Conservation (phyloP, 176 grass and related monocot genomes). For the Aegilops longissima region DNA sequence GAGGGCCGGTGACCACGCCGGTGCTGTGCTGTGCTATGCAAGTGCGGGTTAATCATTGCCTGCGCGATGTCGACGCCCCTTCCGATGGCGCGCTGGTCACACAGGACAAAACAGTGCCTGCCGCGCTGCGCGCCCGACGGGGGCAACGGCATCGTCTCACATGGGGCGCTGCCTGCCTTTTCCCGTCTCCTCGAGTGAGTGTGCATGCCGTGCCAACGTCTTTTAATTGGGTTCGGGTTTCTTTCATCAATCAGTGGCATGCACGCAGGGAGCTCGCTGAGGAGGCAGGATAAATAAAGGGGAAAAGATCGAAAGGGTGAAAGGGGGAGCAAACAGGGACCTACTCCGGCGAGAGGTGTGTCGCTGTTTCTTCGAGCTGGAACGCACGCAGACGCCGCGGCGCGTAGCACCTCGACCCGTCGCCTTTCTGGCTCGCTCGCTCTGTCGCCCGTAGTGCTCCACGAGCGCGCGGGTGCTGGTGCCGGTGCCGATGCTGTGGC, state of each 20-base stretch:
- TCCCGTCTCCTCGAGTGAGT: slow-evolving; percentile 4
- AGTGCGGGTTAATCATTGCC: not conserved
- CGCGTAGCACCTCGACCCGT: not conserved
- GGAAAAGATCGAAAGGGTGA: not conserved
- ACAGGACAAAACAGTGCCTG: not conserved
- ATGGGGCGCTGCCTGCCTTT: slow-evolving; percentile 37
- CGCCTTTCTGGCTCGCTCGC: not conserved
- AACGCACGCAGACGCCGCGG: slow-evolving; percentile 2
- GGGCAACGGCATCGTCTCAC: slow-evolving; percentile 32
- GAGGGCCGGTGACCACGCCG: not conserved
- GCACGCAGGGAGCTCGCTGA: too few species aligned
- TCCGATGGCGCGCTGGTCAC: slow-evolving; percentile 29
- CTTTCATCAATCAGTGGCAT: slow-evolving; percentile 19
- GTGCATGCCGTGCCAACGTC: not conserved
- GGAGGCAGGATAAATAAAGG: not conserved
- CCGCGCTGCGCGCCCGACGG: not conserved
- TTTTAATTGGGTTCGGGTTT: slow-evolving; percentile 20
- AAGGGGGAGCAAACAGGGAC: not conserved
- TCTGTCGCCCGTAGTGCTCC: slow-evolving; percentile 7
- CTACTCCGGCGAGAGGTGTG: not conserved
- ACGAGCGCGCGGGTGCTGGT: not conserved
- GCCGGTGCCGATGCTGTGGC: not conserved
- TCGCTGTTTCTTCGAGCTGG: slow-evolving; percentile 25
- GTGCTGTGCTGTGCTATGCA: not conserved
- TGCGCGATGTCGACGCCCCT: not conserved